Evolutionary conservation across 768 basidiomycete genomes (phyloP).

Genomic region (Phlebiopsis gigantea): DNA sequence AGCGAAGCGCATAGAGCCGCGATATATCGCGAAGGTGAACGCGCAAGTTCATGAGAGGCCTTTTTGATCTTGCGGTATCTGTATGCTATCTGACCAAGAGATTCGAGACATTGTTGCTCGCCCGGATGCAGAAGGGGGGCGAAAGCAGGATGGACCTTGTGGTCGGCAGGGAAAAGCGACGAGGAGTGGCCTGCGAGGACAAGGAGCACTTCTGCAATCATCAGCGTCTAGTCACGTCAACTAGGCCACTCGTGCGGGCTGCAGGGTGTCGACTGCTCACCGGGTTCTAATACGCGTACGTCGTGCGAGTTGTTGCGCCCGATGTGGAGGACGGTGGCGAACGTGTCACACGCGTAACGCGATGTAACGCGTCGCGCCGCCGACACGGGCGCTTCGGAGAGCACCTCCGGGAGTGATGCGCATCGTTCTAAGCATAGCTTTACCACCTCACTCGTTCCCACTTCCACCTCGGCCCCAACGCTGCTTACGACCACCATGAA

Average conservation of each 20-base stretch:
- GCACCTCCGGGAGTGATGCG: constrained; percentile 6
- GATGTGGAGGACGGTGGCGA: neutral
- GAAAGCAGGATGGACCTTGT: constrained; percentile 59
- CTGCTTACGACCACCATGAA: constrained; percentile 3
- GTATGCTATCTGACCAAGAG: constrained; percentile 67
- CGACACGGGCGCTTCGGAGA: neutral
- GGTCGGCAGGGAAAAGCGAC: constrained; percentile 65
- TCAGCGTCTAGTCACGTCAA: constrained; percentile 26
- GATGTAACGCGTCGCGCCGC: constrained; percentile 11
- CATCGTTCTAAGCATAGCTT: constrained; percentile 8
- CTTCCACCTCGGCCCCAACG: neutral
- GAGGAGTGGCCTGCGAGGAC: constrained; percentile 86
- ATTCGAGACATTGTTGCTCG: constrained; percentile 79
- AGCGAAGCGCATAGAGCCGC: constrained; percentile 74
- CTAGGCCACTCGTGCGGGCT: neutral
- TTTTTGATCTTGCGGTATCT: constrained; percentile 71
- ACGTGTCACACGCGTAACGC: constrained; percentile 8
- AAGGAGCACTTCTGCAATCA: constrained; percentile 88
- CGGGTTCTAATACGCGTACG: neutral
- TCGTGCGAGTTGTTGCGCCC: neutral
- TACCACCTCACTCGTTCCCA: neutral
- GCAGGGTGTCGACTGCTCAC: neutral
- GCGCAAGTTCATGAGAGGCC: constrained; percentile 44
- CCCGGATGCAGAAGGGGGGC: constrained; percentile 79
- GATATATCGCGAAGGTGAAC: constrained; percentile 68